Evolutionary conservation across 2,329 filamentous ascomycete species (phyloP).

Genomic region (Penicillium sp.): DNA sequence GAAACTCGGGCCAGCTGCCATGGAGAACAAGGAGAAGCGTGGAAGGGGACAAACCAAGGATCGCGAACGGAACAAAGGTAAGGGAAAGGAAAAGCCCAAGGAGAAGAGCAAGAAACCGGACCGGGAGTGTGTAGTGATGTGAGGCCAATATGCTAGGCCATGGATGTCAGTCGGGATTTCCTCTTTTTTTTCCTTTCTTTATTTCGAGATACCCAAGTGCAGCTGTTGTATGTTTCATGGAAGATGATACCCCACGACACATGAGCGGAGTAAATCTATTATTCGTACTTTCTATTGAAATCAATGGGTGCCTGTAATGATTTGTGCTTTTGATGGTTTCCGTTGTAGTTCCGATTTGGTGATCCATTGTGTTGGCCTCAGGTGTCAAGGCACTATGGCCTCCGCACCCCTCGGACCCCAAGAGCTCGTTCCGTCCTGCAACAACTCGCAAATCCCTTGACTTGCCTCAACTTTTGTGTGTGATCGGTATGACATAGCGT

Average conservation of each 20-base stretch:
- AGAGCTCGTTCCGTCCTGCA: slow-evolving; percentile 24
- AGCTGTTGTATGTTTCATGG: slow-evolving; percentile 3
- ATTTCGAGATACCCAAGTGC: slow-evolving; percentile 7
- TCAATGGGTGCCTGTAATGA: not conserved
- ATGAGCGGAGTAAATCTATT: not conserved
- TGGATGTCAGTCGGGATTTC: not conserved
- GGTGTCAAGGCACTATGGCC: slow-evolving; percentile 8
- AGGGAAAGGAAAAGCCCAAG: slow-evolving; percentile 34
- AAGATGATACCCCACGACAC: slow-evolving; percentile 8
- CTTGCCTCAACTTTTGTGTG: slow-evolving; percentile 15
- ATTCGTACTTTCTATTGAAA: not conserved
- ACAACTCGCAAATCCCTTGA: slow-evolving; percentile 1
- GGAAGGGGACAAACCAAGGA: slow-evolving; percentile 24
- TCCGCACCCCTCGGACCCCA: slow-evolving; percentile 16
- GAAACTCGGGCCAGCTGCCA: slow-evolving; percentile 12
- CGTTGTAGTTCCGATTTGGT: not conserved
- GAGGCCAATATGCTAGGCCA: not conserved
- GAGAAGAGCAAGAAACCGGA: slow-evolving; percentile 42
- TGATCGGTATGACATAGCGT: slow-evolving; percentile 33
- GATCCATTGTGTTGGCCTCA: not conserved
- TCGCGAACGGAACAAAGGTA: slow-evolving; percentile 25
- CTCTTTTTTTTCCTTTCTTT: not conserved
- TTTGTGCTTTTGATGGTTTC: no score
- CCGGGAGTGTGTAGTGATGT: slow-evolving; percentile 47
- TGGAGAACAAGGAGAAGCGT: slow-evolving; percentile 27